Conservation (phyloP, 768 basidiomycete genomes). For the Boletus subparvulus region DNA sequence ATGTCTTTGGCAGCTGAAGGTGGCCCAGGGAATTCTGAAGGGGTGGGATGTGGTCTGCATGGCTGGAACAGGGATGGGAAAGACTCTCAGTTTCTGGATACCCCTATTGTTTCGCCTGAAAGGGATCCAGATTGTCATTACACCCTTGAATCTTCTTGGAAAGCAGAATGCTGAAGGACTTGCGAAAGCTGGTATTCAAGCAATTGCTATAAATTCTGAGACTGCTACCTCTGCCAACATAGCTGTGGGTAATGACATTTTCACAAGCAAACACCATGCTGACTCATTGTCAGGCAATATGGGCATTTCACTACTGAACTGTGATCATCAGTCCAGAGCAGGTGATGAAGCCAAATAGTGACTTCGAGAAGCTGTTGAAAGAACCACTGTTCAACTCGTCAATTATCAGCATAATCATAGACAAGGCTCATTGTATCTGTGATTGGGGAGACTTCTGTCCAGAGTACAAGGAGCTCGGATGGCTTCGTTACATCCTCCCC, state of each 20-base stretch:
- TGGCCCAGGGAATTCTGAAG: conserved; percentile 18
- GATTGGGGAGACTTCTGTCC: neutral
- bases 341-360: conserved; percentile 3
- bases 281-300: neutral
- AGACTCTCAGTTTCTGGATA: conserved; percentile 31
- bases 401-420: neutral
- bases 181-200: conserved; percentile 6
- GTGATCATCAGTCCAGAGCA: conserved; percentile 7
- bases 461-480: no score
- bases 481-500: no score
- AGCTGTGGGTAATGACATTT: no score
- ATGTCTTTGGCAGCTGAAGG: conserved; percentile 23
- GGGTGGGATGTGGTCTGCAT: conserved; percentile 15
- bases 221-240: neutral
- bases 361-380: conserved; percentile 9
- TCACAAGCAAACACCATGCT: no score
- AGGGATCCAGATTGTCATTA: conserved; percentile 26
- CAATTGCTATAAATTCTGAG: conserved; percentile 12
- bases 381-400: neutral
- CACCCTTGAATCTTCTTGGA: conserved; percentile 25
- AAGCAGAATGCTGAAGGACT: conserved; percentile 19
- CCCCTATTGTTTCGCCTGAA: conserved; percentile 23
- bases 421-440: neutral
- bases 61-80: conserved; percentile 1
- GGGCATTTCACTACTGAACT: neutral